A percentile compares a stretch with the other conserved stretches of the same genome.
Evolutionary conservation across 23 red algal species (phyloP).

Genomic region (Gracilaria caudata): DNA sequence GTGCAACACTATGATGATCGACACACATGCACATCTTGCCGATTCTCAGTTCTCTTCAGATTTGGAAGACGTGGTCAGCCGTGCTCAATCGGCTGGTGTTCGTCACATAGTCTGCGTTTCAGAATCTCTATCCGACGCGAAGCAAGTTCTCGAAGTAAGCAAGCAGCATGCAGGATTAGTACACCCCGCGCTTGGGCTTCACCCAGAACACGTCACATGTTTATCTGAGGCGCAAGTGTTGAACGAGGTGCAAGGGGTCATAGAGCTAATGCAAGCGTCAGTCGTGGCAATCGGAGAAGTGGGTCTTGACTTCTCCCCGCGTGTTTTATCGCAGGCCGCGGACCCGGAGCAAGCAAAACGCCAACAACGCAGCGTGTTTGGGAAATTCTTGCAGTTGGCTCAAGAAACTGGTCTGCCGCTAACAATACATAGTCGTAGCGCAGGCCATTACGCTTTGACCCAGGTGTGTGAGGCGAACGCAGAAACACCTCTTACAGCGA

Average conservation of each 20-base stretch:
- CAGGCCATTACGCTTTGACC: conserved; percentile 49
- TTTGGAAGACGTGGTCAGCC: conserved; percentile 45
- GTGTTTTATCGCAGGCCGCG: conserved; percentile 39
- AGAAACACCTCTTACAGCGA: conserved; percentile 4
- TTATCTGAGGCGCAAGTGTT: conserved; percentile 4
- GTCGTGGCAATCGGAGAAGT: conserved; percentile 73
- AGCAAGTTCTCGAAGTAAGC: conserved; percentile 21
- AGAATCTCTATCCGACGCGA: conserved; percentile 41
- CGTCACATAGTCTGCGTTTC: conserved; percentile 44
- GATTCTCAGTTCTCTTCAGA: conserved; percentile 45
- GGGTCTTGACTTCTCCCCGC: conserved; percentile 72
- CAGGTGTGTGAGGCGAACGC: conserved; percentile 8
- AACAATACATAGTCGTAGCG: conserved; percentile 55
- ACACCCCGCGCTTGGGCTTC: conserved; percentile 59
- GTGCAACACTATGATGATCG: conserved; percentile 49
- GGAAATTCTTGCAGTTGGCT: conserved; percentile 12
- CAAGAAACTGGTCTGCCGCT: conserved; percentile 36
- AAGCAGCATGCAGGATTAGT: conserved; percentile 5
- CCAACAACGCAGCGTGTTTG: conserved; percentile 29
- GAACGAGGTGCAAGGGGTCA: background rate
- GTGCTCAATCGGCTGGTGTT: conserved; percentile 40
- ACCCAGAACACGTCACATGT: conserved; percentile 47
- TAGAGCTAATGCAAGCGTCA: conserved; percentile 2
- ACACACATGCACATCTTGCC: conserved; percentile 74
- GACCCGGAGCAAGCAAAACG: background rate